These are phyloP conservation scores for Septoria linicola DNA, from an alignment of 2,329 filamentous ascomycete species.

Conservation along the genomic window DNA sequence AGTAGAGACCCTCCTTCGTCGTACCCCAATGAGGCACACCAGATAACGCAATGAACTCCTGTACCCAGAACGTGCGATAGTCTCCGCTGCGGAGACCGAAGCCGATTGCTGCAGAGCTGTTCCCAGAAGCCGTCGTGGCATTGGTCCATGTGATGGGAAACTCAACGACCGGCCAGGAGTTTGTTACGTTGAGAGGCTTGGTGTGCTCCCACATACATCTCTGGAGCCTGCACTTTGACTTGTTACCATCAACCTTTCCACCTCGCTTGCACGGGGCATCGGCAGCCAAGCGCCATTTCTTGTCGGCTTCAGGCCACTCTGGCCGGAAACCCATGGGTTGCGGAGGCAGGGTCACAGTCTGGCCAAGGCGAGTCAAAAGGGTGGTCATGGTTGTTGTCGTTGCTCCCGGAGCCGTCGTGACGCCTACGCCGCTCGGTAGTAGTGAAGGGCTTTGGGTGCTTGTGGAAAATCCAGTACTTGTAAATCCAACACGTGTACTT, in stretches of 20 bases:
- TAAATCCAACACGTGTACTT: no score
- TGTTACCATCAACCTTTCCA: neutral
- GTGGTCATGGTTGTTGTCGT: neutral
- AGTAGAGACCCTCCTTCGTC: constrained; percentile 3
- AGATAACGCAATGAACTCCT: neutral
- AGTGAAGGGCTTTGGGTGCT: neutral
- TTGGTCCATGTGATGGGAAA: constrained; percentile 15
- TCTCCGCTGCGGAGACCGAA: neutral
- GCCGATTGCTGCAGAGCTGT: neutral
- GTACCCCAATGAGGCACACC: constrained; percentile 5
- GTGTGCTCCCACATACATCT: constrained; percentile 18
- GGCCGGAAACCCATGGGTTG: neutral
- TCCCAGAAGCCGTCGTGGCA: constrained; percentile 3
- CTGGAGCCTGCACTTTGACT: constrained; percentile 11
- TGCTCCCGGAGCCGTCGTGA: neutral
- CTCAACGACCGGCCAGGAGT: constrained; percentile 15
- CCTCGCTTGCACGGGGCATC: neutral
- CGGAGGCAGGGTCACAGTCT: neutral
- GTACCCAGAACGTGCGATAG: neutral
- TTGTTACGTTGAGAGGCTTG: constrained; percentile 20
- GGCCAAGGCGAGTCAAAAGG: neutral
- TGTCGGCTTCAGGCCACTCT: neutral
- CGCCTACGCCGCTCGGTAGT: neutral
- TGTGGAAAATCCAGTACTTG: neutral
- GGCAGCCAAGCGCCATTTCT: constrained; percentile 4